phyloP scores from a whole-genome alignment of 306 rosid species.

The Benincasa hispida region DNA sequence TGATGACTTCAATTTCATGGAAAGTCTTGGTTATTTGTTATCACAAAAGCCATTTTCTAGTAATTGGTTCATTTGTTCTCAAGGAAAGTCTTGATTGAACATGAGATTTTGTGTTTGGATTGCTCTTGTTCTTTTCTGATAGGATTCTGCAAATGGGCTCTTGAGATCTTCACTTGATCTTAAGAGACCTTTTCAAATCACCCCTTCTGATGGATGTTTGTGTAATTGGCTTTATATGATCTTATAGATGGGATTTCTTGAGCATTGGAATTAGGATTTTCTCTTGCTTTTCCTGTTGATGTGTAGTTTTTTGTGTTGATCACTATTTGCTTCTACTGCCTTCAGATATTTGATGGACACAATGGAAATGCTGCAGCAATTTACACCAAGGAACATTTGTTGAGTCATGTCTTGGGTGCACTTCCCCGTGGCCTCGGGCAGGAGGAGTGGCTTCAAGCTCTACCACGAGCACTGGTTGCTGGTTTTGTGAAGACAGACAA shows the following conservation, averaged over 20 bases:
- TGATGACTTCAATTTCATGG: background rate
- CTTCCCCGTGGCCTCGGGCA: conserved; percentile 74
- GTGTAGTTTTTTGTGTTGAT: conserved; percentile 10
- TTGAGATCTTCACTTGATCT: background rate
- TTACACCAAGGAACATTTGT: conserved; percentile 63
- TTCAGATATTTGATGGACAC: conserved; percentile 94
- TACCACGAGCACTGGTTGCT: conserved; percentile 91
- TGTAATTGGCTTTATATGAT: background rate
- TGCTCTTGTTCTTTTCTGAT: background rate
- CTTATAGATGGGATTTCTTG: background rate
- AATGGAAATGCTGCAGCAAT: conserved; percentile 96
- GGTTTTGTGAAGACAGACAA: conserved; percentile 97
- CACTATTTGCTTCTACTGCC: conserved; percentile 5
- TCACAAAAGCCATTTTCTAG: background rate
- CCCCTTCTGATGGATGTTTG: background rate
- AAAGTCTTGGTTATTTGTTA: background rate
- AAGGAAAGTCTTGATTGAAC: background rate
- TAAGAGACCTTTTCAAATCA: background rate
- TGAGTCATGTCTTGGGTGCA: conserved; percentile 83
- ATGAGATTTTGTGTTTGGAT: background rate
- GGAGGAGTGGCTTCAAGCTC: conserved; percentile 94
- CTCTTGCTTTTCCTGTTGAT: conserved; percentile 4
- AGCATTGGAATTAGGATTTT: conserved; percentile 2
- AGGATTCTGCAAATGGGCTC: background rate
- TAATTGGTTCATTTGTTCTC: background rate